Evolutionary conservation across 2,329 filamentous ascomycete species (phyloP), one percentile per base, ranked within the genome.

Genomic region (Colletotrichum sp.): DNA sequence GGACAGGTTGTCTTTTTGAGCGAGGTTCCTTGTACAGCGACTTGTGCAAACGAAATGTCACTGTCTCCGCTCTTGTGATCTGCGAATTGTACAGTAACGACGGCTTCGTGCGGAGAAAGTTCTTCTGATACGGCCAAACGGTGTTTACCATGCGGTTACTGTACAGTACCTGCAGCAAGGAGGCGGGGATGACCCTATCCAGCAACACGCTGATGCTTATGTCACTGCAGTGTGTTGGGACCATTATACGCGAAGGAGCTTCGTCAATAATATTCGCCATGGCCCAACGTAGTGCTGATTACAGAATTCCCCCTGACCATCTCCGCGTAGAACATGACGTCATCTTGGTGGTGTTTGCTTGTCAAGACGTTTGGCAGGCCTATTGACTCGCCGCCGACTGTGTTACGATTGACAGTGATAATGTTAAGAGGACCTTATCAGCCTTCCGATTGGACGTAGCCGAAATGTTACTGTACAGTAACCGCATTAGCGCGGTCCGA

Each of bases 141-240:
- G 2, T n/a, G 28, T 34, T 64, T 58, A 2, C 12, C n/a, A 64
- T 64, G 60, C 32, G 32, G 32, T 64, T 64, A 64, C 60, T 36
- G 60, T 64, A 64, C 60, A 64, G 60, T 64, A 64, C 32, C 60
- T 64, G 60, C 60, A 64, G 60, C n/a, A 38, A 21, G n/a, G 8
- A 3, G 32, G 60, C 21, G 60, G 60, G 60, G 60, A 64, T 36
- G 12, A 38, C 60, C 60, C 21, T 13, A 16, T 64, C 60, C 5
- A 5, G n/a, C 12, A 2, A 36, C 28, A 21, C 1, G 56, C 24
- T 18, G 56, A 61, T 30, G 24, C 0, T n/a, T 21, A 15, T 24
- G 38, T n/a, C 18, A 43, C 38, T 43, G 38, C 0, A 43, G 5
- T 43, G 38, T n/a, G 38, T 43, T n/a, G 18, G 18, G 0, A 13